These are phyloP conservation scores for Letharia lupina DNA, from an alignment of 495 filamentous ascomycete species.

Conservation along the genomic window DNA sequence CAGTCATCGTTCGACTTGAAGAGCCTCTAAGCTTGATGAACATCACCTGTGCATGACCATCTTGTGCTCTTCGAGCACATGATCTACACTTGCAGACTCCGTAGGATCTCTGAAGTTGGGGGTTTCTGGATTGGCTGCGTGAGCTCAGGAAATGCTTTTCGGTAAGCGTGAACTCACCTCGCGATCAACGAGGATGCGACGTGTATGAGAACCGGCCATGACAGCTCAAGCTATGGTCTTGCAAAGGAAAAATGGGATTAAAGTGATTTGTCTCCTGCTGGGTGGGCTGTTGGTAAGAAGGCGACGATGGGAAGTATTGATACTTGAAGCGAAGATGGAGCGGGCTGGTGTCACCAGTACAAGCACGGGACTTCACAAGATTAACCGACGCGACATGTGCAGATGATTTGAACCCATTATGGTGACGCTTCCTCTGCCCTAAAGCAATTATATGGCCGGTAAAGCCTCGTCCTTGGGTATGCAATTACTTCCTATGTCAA, in stretches of 20 bases:
- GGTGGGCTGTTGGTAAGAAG: not conserved
- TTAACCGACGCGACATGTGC: not conserved
- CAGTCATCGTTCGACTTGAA: not conserved
- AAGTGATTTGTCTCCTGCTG: not conserved
- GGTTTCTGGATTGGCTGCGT: not conserved
- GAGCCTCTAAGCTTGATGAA: not conserved
- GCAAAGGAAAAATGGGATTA: not conserved
- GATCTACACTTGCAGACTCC: too few species aligned
- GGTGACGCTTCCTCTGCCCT: not conserved
- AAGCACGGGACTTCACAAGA: not conserved
- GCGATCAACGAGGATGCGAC: not conserved
- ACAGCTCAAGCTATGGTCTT: not conserved
- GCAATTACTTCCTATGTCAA: not conserved
- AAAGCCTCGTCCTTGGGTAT: constrained; percentile 2
- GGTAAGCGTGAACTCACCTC: not conserved
- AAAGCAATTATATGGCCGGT: not conserved
- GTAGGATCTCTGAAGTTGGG: not conserved
- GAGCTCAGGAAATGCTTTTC: not conserved
- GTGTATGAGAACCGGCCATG: not conserved
- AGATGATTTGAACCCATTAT: not conserved
- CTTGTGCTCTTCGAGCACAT: not conserved
- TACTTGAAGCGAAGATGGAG: not conserved
- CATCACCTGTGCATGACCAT: not conserved
- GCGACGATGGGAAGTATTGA: not conserved
- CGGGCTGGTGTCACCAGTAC: not conserved